Evolutionary conservation across 371 early-diverging fungal genomes (phyloP).

Genomic region (Circinella umbellata): DNA sequence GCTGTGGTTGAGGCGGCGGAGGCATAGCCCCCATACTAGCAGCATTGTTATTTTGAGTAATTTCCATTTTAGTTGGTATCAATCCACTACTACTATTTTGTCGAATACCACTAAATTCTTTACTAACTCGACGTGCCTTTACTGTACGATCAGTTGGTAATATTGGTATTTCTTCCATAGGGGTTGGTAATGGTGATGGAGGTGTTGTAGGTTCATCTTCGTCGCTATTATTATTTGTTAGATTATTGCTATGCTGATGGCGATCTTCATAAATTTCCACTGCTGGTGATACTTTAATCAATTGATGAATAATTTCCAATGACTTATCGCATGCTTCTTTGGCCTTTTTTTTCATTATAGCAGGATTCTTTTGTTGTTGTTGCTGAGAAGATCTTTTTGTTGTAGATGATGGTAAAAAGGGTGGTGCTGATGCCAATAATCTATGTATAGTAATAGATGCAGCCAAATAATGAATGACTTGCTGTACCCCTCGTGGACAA

Average conservation of each 20-base stretch:
- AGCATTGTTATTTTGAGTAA: background rate
- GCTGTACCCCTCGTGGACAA: conserved; percentile 41
- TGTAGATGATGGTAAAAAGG: background rate
- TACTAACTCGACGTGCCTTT: conserved; percentile 4
- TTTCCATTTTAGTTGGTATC: background rate
- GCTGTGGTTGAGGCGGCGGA: conserved; percentile 1
- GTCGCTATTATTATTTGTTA: too few species aligned
- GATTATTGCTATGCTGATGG: too few species aligned
- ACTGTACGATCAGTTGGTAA: background rate
- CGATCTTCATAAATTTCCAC: conserved; percentile 2
- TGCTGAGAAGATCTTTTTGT: background rate
- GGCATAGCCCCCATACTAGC: background rate
- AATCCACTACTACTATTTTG: conserved; percentile 1
- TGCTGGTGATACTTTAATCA: conserved; percentile 4
- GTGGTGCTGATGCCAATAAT: background rate
- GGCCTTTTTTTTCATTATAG: background rate
- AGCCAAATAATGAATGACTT: conserved; percentile 42
- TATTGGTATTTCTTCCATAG: conserved; percentile 3
- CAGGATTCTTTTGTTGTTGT: background rate
- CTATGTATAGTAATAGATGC: conserved; percentile 37
- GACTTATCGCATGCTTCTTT: conserved; percentile 6
- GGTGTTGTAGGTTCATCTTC: background rate
- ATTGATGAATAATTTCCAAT: conserved; percentile 2
- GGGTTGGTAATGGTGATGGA: background rate
- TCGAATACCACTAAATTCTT: conserved; percentile 6